Base-by-base conservation (phyloP, 441 rosid species). In the Erodium texanum region DNA sequence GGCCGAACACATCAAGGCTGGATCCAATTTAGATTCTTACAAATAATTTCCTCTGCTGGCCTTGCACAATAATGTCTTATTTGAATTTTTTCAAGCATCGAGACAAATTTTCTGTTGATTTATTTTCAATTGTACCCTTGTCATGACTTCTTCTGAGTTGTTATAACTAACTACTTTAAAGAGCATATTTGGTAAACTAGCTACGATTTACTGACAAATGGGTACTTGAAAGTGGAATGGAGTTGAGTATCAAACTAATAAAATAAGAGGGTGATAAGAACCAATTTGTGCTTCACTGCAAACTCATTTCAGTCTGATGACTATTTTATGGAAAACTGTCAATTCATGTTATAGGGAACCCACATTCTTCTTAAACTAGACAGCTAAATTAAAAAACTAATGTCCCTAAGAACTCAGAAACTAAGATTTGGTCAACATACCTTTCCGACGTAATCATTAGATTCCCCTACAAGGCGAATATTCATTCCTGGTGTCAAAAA, bases 391-490 rank as follows among this genome's bases (percentile, higher is more conserved):
- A 24, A 24, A 15, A 7, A 6, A 14, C 5, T 24, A 15, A 62
- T 24, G 65, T 66, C 54, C 9, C 45, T 48, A 27, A 72, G 52
- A 41, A 11, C 38, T 45, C 18, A 64, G 15, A 58, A 19, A 56
- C n/a, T 56, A 19, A 16, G 71, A 61, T 64, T 34, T 62, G 24
- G 67, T 23, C 65, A 69, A 38, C 70, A 67, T 83, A 94, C 99
- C 99, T 94, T 92, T 68, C 99, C 98, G 48, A 94, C 99, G 65
- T 89, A 94, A 81, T 92, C 98, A 73, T 92, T 94, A 24, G 98
- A 83, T 81, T 94, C 99, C 80, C 99, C 97, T 32, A 92, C 80
- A 67, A 92, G 92, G 65, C 80, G 81, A 77, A 94, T 82, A 78
- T 84, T 89, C 98, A 89, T 94, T 76, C 98, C 96, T 50, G 97